Percentiles rank a stretch among this genome's conserved stretches.
phyloP scores from a whole-genome alignment of 371 early-diverging fungal species.

The Umbelopsis sp. region DNA sequence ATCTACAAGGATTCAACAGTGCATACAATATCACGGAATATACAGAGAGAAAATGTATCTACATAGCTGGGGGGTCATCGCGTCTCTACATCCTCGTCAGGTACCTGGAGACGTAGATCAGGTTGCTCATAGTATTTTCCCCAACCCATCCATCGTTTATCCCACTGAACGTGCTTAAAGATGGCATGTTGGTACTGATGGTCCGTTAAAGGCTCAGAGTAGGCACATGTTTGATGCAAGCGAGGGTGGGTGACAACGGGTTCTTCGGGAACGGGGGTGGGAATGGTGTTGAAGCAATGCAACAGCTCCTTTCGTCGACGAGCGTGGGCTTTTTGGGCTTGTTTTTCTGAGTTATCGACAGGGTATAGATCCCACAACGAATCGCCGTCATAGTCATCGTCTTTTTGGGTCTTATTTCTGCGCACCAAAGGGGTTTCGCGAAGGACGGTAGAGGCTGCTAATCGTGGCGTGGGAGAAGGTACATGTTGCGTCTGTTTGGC shows the following conservation, averaged over 20 bases:
- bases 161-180: conserved; percentile 2
- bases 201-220: not conserved
- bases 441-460: not conserved
- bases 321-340: not conserved
- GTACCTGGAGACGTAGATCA: not conserved
- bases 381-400: not conserved
- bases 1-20: no score
- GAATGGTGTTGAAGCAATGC: conserved; percentile 3
- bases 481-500: conserved; percentile 9
- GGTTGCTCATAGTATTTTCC: not conserved
- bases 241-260: not conserved
- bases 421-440: not conserved
- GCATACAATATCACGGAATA: no score
- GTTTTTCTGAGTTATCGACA: not conserved
- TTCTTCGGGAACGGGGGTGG: not conserved
- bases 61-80: no score
- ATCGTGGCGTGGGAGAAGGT: not conserved
- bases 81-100: no score
- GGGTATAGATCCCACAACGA: not conserved
- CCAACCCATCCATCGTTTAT: not conserved
- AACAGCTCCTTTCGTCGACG: not conserved
- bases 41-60: no score
- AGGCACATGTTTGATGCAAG: not conserved
- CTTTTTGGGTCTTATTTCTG: not conserved
- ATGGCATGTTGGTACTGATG: conserved; percentile 7